phyloP scores from a whole-genome alignment of 2,329 filamentous ascomycete genomes.

The Ophiobolus disseminans region DNA sequence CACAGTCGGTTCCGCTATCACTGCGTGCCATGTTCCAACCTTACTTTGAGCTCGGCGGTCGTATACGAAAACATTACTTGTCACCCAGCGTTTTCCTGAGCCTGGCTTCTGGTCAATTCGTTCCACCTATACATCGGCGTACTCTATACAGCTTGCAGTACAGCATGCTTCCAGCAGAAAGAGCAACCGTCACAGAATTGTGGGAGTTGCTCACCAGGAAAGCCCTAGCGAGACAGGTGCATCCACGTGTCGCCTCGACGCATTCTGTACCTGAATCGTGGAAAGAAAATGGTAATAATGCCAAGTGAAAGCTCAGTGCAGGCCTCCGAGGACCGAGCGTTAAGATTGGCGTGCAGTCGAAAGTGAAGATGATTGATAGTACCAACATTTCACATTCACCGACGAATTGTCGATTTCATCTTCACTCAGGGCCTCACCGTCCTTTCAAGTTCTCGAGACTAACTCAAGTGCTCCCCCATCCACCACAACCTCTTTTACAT shows the following conservation, averaged over 20 bases:
- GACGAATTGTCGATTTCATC: too few relatives aligned
- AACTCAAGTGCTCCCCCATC: too few relatives aligned
- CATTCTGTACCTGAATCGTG: too few relatives aligned
- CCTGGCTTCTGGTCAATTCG: conserved; percentile 87
- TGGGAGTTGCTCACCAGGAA: conserved; percentile 65
- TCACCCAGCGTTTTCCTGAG: conserved; percentile 87
- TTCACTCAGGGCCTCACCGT: too few relatives aligned
- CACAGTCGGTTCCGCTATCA: conserved; percentile 77
- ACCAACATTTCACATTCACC: too few relatives aligned
- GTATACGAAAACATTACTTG: conserved; percentile 94
- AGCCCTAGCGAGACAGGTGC: background rate
- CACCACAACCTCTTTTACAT: background rate
- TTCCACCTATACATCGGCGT: conserved; percentile 92
- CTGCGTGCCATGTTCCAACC: conserved; percentile 96
- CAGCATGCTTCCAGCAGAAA: conserved; percentile 87
- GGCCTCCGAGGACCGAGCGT: too few relatives aligned
- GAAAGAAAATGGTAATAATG: too few relatives aligned
- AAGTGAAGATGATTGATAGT: too few relatives aligned
- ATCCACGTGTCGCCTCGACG: too few relatives aligned
- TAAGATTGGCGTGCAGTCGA: too few relatives aligned
- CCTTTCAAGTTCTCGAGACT: too few relatives aligned
- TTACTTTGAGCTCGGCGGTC: conserved; percentile 92
- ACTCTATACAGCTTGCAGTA: conserved; percentile 97
- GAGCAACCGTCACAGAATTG: conserved; percentile 82
- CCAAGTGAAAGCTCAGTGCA: too few relatives aligned